Evolutionary conservation across 108 stramenopile species (phyloP).

Genomic region (Cylindrotheca fusiformis): DNA sequence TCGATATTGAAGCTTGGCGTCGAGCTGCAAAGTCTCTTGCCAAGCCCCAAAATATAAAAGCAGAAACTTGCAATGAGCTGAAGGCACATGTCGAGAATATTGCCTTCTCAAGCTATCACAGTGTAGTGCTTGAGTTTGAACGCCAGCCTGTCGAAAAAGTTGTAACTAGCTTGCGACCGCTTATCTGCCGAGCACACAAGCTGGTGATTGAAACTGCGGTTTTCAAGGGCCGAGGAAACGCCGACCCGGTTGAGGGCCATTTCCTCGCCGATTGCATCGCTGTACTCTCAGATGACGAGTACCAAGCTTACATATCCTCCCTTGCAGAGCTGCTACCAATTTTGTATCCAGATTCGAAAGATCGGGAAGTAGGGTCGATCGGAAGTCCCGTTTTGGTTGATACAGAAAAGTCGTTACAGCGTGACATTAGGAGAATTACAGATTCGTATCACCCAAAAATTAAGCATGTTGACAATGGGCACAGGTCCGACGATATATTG

Average conservation of each 20-base stretch:
- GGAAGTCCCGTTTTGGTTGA: conserved; percentile 2
- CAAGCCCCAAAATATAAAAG: background rate
- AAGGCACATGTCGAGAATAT: conserved; percentile 3
- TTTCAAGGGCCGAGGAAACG: conserved; percentile 1
- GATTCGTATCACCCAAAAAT: conserved; percentile 18
- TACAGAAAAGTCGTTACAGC: background rate
- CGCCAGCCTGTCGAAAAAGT: conserved; percentile 15
- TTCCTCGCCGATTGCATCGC: conserved; percentile 8
- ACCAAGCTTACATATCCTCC: conserved; percentile 19
- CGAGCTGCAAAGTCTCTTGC: conserved; percentile 16
- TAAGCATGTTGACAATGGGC: background rate
- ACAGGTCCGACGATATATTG: background rate
- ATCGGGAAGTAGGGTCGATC: background rate
- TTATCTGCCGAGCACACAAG: conserved; percentile 24
- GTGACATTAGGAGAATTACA: conserved; percentile 6
- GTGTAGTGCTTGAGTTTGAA: conserved; percentile 16
- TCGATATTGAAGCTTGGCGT: conserved; percentile 18
- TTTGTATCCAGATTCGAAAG: conserved; percentile 1
- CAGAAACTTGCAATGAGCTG: conserved; percentile 2
- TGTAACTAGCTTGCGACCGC: conserved; percentile 17
- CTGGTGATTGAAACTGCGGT: conserved; percentile 15
- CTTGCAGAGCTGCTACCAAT: conserved; percentile 15
- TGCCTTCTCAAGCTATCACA: conserved; percentile 22
- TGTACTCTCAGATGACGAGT: conserved; percentile 19
- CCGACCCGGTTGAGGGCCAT: background rate